Base-by-base conservation (phyloP, 805 yeast genomes). In the Hanseniaspora nectarophila region DNA sequence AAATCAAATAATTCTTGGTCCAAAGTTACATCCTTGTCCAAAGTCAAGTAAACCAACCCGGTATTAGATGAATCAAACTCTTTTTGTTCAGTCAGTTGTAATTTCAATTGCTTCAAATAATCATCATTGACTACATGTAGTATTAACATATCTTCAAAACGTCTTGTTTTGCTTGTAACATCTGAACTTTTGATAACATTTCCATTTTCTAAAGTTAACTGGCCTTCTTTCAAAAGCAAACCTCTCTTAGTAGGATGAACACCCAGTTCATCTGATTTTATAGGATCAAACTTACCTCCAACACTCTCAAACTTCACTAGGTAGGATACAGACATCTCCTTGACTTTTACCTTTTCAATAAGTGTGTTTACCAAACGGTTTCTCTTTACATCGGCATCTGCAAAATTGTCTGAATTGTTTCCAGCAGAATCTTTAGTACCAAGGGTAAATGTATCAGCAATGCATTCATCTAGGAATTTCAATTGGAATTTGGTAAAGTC, bases 241-340 rank as follows among this genome's bases (percentile, higher is more conserved):
- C 70, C 86, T 23, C 73, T 61, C 7, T 73, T 69, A 0, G 92
- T 88, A 4, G 76, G 75, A 29, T 82, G 81, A 8, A 90, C 76
- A 0, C 89, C 88, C 20, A 88, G 66, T 42, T 69, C 76, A 21
- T 65, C 68, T 1, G 97, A 97, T 59, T 73, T 78, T 8, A 71
- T 68, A 0, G 77, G 76, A 54, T 78, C 70, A 61, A 92, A 92
- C 60, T 75, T 82, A 0, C 98, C 97, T 59, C 96, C 70, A 0
- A 76, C 70, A 0, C 88, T 79, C 39, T 75, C 68, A 40, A 85
- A 76, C 26, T 77, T 73, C 6, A 90, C 69, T n/a, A 85, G 71
- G 62, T 82, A 89, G 59, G 75, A 79, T 3, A 87, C 73, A 0
- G 92, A 72, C 12, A 59, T 51, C 20, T 56, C 58, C 5, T 56